Evolutionary conservation across 2,329 filamentous ascomycete genomes (phyloP).

Genomic region (Salinomyces thailandicus): DNA sequence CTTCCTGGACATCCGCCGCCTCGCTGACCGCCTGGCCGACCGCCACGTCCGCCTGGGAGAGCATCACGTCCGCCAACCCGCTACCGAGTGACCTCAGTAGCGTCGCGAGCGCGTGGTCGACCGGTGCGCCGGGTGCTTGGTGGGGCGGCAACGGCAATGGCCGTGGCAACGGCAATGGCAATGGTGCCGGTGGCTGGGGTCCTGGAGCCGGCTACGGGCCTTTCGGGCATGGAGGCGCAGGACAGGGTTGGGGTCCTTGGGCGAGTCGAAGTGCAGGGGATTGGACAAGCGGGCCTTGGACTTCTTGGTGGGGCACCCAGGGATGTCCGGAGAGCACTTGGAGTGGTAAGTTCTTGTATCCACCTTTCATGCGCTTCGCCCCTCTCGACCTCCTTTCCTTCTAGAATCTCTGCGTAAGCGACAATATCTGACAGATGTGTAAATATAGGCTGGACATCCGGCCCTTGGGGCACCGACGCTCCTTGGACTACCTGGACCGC

Average conservation of each 20-base stretch:
- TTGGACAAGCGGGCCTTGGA: conserved; percentile 27
- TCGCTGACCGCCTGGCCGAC: conserved; percentile 18
- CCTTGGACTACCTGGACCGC: conserved; percentile 28
- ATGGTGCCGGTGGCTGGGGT: conserved; percentile 1
- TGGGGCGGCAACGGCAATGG: neutral
- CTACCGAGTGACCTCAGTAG: conserved; percentile 15
- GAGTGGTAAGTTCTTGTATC: conserved; percentile 22
- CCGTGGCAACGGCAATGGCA: neutral
- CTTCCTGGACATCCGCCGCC: conserved; percentile 17
- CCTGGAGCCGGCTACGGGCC: conserved; percentile 12
- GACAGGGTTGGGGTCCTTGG: conserved; percentile 27
- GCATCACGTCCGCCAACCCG: conserved; percentile 22
- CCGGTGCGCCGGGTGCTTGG: conserved; percentile 4
- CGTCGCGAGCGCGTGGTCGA: conserved; percentile 9
- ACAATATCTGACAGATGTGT: too few species aligned
- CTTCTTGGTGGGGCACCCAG: conserved; percentile 26
- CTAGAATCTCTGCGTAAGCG: too few species aligned
- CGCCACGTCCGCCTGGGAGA: conserved; percentile 19
- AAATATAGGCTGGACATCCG: conserved; percentile 25
- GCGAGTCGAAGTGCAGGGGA: conserved; percentile 13
- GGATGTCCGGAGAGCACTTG: conserved; percentile 26
- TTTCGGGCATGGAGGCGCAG: conserved; percentile 15
- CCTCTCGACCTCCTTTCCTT: too few species aligned
- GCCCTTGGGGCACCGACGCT: conserved; percentile 21
- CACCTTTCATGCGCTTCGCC: too few species aligned